Evolutionary conservation across 139 green algal genomes (phyloP), one percentile per base, ranked within the genome.

Genomic region (Eudorina sp.): DNA sequence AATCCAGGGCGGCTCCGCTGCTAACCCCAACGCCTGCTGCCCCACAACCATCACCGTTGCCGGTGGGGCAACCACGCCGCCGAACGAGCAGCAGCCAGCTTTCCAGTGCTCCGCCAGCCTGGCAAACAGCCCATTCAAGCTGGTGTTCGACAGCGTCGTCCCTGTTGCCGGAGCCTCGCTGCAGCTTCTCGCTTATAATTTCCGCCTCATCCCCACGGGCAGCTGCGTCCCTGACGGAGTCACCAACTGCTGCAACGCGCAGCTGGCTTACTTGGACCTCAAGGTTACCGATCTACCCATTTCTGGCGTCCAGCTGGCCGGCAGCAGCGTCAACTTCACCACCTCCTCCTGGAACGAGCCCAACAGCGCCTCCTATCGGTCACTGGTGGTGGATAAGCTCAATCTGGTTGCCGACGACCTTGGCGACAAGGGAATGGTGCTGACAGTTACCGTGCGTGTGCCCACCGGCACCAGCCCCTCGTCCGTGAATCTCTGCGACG

Each of bases 11-110:
- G 70, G 46, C 38, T 66, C 70, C 34, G 11, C 23, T 18, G 19
- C 43, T 43, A 77, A 85, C 70, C 43, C 70, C 29, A 48, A 45
- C 34, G 88, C 88, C 23, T 91, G 88, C 88, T 91, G 88, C 88
- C 88, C 88, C 23, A 27, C 45, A 11, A 77, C 78, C 31, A 48
- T 88, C 38, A 74, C 76, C 23, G 4, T 38, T 27, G 43, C 34
- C 0, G 25, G 31, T n/a, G n/a, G n/a, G n/a, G n/a, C n/a, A n/a
- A n/a, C n/a, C n/a, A n/a, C n/a, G n/a, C n/a, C n/a, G n/a, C n/a
- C n/a, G n/a, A n/a, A n/a, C n/a, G n/a, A n/a, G n/a, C n/a, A n/a
- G n/a, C n/a, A n/a, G n/a, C 60, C 53, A 21, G 34, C 34, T 0
- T 91, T 88, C 69, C 69, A 70, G 27, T 91, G 88, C 80, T 46